A percentile compares a stretch with the other conserved stretches of the same genome.
These are phyloP conservation scores for Cystoisospora suis DNA, from an alignment of 169 alveolate genomes.

Conservation along the genomic window DNA sequence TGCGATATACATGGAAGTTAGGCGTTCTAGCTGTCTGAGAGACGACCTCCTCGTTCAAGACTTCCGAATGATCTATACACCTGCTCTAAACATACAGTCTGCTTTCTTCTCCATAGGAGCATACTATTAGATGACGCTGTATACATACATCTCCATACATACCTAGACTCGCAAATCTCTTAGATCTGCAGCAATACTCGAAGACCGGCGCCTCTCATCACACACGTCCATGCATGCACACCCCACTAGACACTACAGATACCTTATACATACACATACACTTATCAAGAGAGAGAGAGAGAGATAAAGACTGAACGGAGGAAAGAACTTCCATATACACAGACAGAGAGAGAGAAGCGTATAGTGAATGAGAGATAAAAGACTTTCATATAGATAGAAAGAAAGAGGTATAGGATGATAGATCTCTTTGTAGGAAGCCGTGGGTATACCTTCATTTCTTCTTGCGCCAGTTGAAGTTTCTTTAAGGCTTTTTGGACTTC, in stretches of 20 bases:
- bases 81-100: too few relatives aligned
- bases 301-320: too few relatives aligned
- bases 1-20: too few relatives aligned
- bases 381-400: background rate
- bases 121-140: too few relatives aligned
- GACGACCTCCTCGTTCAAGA: too few relatives aligned
- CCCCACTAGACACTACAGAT: background rate
- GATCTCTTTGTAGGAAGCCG: background rate
- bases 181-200: too few relatives aligned
- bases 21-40: too few relatives aligned
- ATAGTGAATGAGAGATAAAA: background rate
- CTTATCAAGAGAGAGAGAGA: background rate
- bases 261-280: background rate
- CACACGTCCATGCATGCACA: background rate
- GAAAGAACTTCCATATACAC: background rate
- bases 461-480: slow-evolving; percentile 62
- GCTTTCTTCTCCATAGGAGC: too few relatives aligned
- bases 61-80: too few relatives aligned
- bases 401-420: background rate
- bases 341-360: background rate
- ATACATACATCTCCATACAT: too few relatives aligned
- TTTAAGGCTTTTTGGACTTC: slow-evolving; percentile 65
- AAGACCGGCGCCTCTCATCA: too few relatives aligned
- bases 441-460: slow-evolving; percentile 46
- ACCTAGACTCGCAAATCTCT: too few relatives aligned